Percentiles rank a stretch among this genome's conserved stretches.
phyloP scores from a whole-genome alignment of 1,139 yeast species.

The Suzukiozyma palmioleophila region DNA sequence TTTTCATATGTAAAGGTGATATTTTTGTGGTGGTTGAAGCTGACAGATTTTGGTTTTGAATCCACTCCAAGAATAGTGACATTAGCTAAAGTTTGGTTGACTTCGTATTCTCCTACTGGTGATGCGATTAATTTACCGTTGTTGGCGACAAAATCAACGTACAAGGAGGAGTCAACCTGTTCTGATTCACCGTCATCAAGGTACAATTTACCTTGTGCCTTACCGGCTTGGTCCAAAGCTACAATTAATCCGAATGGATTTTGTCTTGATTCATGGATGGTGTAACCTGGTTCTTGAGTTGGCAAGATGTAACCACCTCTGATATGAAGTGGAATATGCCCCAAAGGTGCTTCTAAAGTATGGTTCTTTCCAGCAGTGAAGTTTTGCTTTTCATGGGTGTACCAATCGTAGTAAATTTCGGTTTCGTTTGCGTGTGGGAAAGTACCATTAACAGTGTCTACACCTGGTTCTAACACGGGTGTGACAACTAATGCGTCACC shows the following conservation, averaged over 20 bases:
- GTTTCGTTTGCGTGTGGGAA: conserved; percentile 18
- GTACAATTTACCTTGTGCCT: conserved; percentile 17
- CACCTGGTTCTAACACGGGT: conserved; percentile 21
- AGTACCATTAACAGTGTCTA: conserved; percentile 18
- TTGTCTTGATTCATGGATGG: conserved; percentile 23
- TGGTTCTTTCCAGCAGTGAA: conserved; percentile 18
- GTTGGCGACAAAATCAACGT: conserved; percentile 15
- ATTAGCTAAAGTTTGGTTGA: conserved; percentile 19
- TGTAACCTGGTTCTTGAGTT: conserved; percentile 27
- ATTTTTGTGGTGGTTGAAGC: conserved; percentile 10
- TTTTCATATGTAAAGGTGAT: conserved; percentile 13
- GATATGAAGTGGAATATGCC: conserved; percentile 19
- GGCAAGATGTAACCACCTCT: conserved; percentile 20
- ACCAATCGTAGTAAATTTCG: conserved; percentile 31
- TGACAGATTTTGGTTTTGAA: conserved; percentile 16
- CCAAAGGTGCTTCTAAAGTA: conserved; percentile 20
- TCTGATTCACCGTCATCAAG: conserved; percentile 26
- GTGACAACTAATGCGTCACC: conserved; percentile 22
- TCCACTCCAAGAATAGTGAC: conserved; percentile 22
- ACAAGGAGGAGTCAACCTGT: conserved; percentile 14
- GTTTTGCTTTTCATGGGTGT: conserved; percentile 19
- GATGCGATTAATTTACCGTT: conserved; percentile 12
- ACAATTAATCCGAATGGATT: conserved; percentile 26
- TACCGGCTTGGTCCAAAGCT: conserved; percentile 18
- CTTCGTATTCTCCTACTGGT: conserved; percentile 17